Conservation (phyloP, 2,329 filamentous ascomycete species). For the Epichloe typhina region DNA sequence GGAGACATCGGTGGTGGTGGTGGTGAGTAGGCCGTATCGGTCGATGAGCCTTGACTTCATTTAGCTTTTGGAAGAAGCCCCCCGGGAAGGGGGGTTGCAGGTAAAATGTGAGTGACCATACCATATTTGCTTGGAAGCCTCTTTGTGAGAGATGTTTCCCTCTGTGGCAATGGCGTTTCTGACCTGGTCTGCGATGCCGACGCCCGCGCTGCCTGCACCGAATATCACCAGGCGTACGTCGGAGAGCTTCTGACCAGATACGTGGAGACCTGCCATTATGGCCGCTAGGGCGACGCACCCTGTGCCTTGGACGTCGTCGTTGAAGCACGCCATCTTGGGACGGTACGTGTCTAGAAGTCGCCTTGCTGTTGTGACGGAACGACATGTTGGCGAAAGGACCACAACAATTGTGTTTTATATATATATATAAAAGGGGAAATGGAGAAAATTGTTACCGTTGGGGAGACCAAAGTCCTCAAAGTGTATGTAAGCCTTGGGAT, state of each 20-base stretch:
- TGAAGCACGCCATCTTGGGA: conserved; percentile 67
- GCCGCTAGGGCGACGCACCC: conserved; percentile 78
- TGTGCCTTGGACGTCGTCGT: conserved; percentile 83
- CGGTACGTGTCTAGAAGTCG: conserved; percentile 66
- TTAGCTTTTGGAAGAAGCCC: neutral
- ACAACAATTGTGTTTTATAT: neutral
- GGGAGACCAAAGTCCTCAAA: conserved; percentile 77
- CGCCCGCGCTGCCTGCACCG: conserved; percentile 69
- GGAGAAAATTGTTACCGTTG: conserved; percentile 39
- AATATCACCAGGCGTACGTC: conserved; percentile 66
- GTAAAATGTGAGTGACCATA: conserved; percentile 19
- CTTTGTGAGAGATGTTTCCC: conserved; percentile 51
- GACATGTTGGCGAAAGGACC: neutral
- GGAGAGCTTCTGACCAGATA: conserved; percentile 49
- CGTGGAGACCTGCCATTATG: conserved; percentile 61
- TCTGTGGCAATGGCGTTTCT: conserved; percentile 64
- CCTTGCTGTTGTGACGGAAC: conserved; percentile 33
- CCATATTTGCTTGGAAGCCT: conserved; percentile 72
- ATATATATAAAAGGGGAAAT: neutral
- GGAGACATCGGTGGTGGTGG: conserved; percentile 41
- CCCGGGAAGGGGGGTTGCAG: neutral
- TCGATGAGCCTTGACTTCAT: conserved; percentile 53
- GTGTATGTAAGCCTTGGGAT: conserved; percentile 71
- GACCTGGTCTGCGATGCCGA: conserved; percentile 76
- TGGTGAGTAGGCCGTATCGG: conserved; percentile 53